These are phyloP conservation scores for Annona cherimola DNA, from an alignment of 164 flowering plant genomes.

Conservation along the genomic window DNA sequence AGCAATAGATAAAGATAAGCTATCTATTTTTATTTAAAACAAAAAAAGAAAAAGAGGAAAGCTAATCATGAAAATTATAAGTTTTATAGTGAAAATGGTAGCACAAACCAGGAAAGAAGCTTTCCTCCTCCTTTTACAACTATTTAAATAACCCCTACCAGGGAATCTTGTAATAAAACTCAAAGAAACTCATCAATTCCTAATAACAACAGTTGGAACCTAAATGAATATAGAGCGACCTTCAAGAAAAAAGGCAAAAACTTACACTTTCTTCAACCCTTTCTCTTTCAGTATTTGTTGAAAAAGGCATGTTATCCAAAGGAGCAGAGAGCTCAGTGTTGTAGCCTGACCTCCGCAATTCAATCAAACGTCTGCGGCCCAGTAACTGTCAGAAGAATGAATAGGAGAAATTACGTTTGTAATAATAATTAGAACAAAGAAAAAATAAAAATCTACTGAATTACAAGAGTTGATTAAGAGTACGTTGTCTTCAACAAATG, in stretches of 20 bases:
- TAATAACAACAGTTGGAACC: not conserved
- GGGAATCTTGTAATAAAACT: not conserved
- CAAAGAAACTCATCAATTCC: not conserved
- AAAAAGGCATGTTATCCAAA: conserved; percentile 76
- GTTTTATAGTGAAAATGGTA: too few relatives aligned
- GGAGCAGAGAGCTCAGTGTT: conserved; percentile 73
- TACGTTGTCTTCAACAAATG: conserved; percentile 94
- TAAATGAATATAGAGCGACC: not conserved
- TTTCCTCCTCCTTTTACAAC: not conserved
- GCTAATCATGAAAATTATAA: too few relatives aligned
- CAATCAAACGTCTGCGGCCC: conserved; percentile 82
- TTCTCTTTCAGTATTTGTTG: conserved; percentile 69
- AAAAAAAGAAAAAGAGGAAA: too few relatives aligned
- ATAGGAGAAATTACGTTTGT: not conserved
- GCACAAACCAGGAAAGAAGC: not conserved
- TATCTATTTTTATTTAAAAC: too few relatives aligned
- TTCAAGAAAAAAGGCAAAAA: conserved; percentile 4
- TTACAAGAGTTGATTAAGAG: conserved; percentile 3
- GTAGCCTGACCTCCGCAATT: conserved; percentile 79
- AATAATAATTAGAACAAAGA: not conserved
- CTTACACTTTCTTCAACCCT: conserved; percentile 87
- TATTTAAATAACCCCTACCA: not conserved
- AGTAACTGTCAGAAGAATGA: conserved; percentile 46
- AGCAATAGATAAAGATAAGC: too few relatives aligned
- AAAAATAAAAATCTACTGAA: not conserved